Conservation (phyloP, 768 basidiomycete species). For the Mycena haematopus region DNA sequence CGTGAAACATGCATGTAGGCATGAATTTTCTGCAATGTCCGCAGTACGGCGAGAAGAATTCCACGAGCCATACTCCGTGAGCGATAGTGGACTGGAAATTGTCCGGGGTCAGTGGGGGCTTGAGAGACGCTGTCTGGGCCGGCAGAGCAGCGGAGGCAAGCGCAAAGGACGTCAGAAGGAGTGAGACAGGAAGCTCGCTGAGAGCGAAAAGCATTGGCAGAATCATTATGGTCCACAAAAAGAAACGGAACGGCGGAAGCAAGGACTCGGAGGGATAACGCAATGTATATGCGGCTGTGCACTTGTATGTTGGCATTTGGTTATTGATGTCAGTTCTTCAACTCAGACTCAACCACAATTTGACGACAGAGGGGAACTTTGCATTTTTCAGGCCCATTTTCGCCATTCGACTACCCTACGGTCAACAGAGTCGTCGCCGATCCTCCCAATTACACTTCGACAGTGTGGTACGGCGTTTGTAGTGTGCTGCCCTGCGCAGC, state of each 20-base stretch:
- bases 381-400: too few species aligned
- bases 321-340: too few species aligned
- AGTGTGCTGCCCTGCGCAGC: conserved; percentile 59
- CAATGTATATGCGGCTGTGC: too few species aligned
- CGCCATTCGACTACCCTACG: too few species aligned
- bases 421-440: too few species aligned
- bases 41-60: conserved; percentile 90
- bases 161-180: conserved; percentile 27
- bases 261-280: too few species aligned
- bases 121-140: conserved; percentile 25
- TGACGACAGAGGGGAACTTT: too few species aligned
- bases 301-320: too few species aligned
- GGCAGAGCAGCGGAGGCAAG: conserved; percentile 30
- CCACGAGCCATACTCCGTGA: conserved; percentile 79
- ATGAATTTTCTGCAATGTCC: conserved; percentile 79
- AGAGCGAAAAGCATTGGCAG: conserved; percentile 20
- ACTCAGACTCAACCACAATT: too few species aligned
- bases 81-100: conserved; percentile 61
- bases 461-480: background rate
- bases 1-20: conserved; percentile 63
- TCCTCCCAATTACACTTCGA: too few species aligned
- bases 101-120: conserved; percentile 56
- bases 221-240: background rate
- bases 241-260: background rate
- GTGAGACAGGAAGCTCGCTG: conserved; percentile 26